Evolutionary conservation across 2,329 filamentous ascomycete genomes (phyloP).

Genomic region (Fusarium sp.): DNA sequence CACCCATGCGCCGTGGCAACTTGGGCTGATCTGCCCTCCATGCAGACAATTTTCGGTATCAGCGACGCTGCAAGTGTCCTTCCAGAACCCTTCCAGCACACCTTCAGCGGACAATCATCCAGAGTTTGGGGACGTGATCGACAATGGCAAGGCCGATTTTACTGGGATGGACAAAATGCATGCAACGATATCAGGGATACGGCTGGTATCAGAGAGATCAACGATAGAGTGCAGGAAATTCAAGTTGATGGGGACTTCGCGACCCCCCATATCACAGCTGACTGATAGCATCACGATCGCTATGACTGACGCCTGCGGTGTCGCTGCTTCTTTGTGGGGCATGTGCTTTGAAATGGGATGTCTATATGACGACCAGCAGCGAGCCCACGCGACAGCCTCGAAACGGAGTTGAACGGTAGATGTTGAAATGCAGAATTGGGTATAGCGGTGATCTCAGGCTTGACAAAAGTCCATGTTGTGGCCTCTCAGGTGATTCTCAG

Average conservation of each 20-base stretch:
- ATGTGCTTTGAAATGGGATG: not conserved
- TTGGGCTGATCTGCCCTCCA: slow-evolving; percentile 1
- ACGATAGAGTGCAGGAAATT: not conserved
- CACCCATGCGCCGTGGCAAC: not conserved
- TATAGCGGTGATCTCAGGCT: slow-evolving; percentile 8
- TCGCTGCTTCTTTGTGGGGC: not conserved
- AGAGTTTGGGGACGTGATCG: slow-evolving; percentile 5
- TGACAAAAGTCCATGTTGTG: slow-evolving; percentile 34
- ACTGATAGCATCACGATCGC: slow-evolving; percentile 11
- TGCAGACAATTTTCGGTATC: not conserved
- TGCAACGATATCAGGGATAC: not conserved
- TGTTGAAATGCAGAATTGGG: slow-evolving; percentile 9
- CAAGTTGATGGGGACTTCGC: not conserved
- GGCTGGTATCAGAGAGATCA: not conserved
- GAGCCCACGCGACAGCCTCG: not conserved
- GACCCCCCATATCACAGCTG: not conserved
- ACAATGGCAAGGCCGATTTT: slow-evolving; percentile 6
- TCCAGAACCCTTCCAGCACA: slow-evolving; percentile 10
- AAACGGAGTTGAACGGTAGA: not conserved
- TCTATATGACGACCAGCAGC: not conserved
- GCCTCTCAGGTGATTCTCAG: slow-evolving; percentile 17
- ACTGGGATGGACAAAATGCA: not conserved
- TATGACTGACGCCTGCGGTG: not conserved
- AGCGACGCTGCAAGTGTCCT: not conserved
- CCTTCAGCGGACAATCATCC: slow-evolving; percentile 1